A percentile compares a stretch with the other conserved stretches of the same genome.
Evolutionary conservation across 306 rosid species (phyloP).

Genomic region (Hippophae rhamnoides): DNA sequence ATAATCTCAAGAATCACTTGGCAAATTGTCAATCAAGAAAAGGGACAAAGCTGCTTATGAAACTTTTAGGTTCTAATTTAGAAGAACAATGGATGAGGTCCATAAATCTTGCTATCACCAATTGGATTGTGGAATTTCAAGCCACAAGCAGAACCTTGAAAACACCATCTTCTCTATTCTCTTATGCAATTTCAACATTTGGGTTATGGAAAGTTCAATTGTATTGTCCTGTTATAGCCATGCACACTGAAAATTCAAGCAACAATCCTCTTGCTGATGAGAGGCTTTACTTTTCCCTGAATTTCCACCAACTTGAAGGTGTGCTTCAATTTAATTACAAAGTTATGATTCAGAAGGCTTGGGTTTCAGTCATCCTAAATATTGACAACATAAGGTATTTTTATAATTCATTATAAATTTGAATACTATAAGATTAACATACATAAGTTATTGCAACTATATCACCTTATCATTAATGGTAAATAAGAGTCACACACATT

Average conservation of each 20-base stretch:
- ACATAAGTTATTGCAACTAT: no score
- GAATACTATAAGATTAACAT: no score
- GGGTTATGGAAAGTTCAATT: constrained; percentile 85
- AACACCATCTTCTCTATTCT: constrained; percentile 67
- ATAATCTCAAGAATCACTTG: constrained; percentile 33
- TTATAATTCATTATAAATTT: background rate
- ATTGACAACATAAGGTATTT: constrained; percentile 78
- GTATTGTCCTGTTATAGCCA: constrained; percentile 74
- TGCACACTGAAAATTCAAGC: constrained; percentile 47
- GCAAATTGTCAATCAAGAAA: constrained; percentile 32
- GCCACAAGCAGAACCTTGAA: constrained; percentile 25
- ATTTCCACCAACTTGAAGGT: constrained; percentile 78
- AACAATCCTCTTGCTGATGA: constrained; percentile 48
- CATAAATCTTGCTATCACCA: constrained; percentile 73
- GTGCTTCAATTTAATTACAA: constrained; percentile 76
- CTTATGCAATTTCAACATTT: constrained; percentile 48
- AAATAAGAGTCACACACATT: no score
- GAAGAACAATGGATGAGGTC: constrained; percentile 96
- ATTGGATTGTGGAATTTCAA: constrained; percentile 57
- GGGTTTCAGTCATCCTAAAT: constrained; percentile 63
- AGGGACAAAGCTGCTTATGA: constrained; percentile 54
- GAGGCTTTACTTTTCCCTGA: constrained; percentile 66
- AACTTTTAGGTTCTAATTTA: constrained; percentile 59
- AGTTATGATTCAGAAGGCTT: constrained; percentile 39
- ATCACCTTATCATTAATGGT: no score